Percentiles rank a stretch among this genome's conserved stretches.
These are phyloP conservation scores for Diaporthe capsici DNA, from an alignment of 2,329 filamentous ascomycete genomes.

Conservation along the genomic window DNA sequence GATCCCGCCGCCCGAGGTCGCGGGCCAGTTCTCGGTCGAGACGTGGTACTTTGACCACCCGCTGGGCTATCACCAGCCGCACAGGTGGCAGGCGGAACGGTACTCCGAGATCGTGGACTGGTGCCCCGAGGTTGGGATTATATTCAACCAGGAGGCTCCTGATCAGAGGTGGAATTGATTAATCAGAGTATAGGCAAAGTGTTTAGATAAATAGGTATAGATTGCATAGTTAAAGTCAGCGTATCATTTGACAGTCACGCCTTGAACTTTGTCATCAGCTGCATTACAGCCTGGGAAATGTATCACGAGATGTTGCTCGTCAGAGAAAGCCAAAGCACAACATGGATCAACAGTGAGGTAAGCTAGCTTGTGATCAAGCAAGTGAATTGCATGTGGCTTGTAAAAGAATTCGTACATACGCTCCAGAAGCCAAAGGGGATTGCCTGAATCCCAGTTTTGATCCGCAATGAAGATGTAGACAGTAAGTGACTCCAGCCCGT, in stretches of 20 bases:
- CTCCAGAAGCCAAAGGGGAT: background rate
- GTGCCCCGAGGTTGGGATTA: constrained; percentile 49
- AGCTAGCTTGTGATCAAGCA: background rate
- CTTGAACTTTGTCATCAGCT: no score
- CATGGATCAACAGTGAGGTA: background rate
- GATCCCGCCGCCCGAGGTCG: constrained; percentile 44
- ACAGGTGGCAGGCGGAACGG: constrained; percentile 44
- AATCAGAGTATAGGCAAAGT: background rate
- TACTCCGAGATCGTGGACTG: constrained; percentile 47
- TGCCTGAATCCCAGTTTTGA: constrained; percentile 10
- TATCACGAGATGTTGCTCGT: no score
- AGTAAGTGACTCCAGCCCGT: background rate
- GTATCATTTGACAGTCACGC: background rate
- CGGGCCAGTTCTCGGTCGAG: constrained; percentile 46
- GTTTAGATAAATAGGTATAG: background rate
- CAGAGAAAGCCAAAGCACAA: background rate
- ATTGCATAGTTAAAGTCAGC: background rate
- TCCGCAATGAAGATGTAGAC: background rate
- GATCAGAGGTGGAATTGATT: constrained; percentile 14
- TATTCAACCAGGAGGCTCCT: constrained; percentile 21
- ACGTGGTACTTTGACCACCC: constrained; percentile 45
- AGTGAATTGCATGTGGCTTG: background rate
- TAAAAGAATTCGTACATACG: background rate
- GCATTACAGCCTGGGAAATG: no score
- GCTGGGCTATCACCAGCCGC: constrained; percentile 47